Conservation (phyloP, 2,329 filamentous ascomycete genomes). For the Ciborinia camelliae region DNA sequence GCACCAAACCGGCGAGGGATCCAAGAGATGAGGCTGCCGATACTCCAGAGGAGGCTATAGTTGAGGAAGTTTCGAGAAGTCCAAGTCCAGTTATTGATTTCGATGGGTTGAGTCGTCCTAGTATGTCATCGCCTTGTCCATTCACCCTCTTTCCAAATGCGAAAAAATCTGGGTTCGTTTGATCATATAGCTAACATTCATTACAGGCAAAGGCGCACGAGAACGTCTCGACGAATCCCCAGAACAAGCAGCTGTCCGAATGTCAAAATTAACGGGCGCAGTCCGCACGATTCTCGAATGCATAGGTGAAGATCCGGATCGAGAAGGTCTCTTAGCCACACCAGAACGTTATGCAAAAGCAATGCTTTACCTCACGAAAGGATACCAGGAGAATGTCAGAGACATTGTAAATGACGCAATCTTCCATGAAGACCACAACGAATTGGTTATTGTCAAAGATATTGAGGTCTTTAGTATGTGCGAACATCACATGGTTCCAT, state of each 20-base stretch:
- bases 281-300: slow-evolving; percentile 66
- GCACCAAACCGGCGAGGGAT: slow-evolving; percentile 59
- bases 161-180: not conserved
- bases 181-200: not conserved
- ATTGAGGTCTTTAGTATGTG: slow-evolving; percentile 94
- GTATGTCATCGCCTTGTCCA: slow-evolving; percentile 38
- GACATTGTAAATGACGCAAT: slow-evolving; percentile 92
- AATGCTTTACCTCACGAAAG: slow-evolving; percentile 92
- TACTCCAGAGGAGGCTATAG: slow-evolving; percentile 23
- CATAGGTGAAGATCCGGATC: slow-evolving; percentile 63
- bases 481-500: slow-evolving; percentile 96
- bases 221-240: slow-evolving; percentile 56
- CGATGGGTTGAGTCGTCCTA: slow-evolving; percentile 58
- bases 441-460: slow-evolving; percentile 96
- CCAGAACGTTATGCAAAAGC: slow-evolving; percentile 92
- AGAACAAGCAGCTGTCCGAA: slow-evolving; percentile 49
- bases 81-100: slow-evolving; percentile 59
- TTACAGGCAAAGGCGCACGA: slow-evolving; percentile 59
- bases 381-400: slow-evolving; percentile 90
- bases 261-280: slow-evolving; percentile 58
- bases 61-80: slow-evolving; percentile 42
- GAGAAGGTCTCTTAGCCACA: slow-evolving; percentile 62
- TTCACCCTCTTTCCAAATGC: not conserved
- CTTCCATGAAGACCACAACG: slow-evolving; percentile 95
- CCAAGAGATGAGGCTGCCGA: slow-evolving; percentile 49